Base-by-base conservation (phyloP, 2,329 filamentous ascomycete species). In the Bipolaris cookei region DNA sequence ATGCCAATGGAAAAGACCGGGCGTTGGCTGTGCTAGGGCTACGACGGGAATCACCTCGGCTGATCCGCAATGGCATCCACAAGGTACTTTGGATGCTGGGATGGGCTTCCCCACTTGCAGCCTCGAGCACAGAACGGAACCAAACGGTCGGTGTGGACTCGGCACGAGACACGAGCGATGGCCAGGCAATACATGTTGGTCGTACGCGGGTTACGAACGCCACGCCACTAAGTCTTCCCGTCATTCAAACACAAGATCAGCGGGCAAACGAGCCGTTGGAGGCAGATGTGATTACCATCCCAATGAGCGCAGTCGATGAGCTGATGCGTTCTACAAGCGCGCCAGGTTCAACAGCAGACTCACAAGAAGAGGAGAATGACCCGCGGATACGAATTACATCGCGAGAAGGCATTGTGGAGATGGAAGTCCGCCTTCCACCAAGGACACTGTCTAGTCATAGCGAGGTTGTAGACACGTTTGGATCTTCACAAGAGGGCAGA, bases 301-400 rank as follows among this genome's bases (percentile, higher is more conserved):
- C 60, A 11, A 46, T 62, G 11, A 47, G 54, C 21, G 41, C 47
- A 16, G 43, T 57, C 20, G 56, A 63, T 21, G 64, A 63, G 13
- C 34, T 59, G 23, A 48, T 59, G 41, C 69, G 62, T 30, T 64
- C 64, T 14, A 61, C 61, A 6, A 68, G 67, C 4, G 70, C 69
- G 14, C 59, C 63, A 32, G 73, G 18, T 1, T 55, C 70, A 21
- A 67, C 68, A 30, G 70, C 67, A 10, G 61, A 49, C 14, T 68
- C 63, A 25, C 72, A 67, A 37, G 61, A 70, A 18, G 65, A 72
- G 18, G 68, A 70, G 34, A 67, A 70, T 37, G 72, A 76, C 41
- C 74, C 75, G 6, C 66, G 72, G 28, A 76, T 77, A 21, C 67
- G 75, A n/a, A 77, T 77, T 28, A 76, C 73, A 6, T 73, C 68